Base-by-base conservation (phyloP, 495 filamentous ascomycete species). In the Aspergillus panamensis region DNA sequence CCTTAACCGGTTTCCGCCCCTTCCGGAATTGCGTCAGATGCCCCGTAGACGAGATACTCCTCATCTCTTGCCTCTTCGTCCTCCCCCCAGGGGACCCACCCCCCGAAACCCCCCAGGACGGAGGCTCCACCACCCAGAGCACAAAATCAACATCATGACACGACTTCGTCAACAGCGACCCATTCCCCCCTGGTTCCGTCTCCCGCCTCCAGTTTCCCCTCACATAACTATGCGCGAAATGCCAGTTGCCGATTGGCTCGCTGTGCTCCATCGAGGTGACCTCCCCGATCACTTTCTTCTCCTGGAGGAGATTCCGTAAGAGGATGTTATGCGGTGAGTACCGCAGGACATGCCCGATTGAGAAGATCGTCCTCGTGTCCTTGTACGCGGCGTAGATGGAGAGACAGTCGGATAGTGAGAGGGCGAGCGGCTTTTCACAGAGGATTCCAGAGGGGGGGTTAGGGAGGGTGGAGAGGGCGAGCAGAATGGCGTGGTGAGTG, bases 241-340 rank as follows among this genome's bases (percentile, higher is more conserved):
- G 94, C 91, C 91, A 98, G 83, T 87, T 95, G 3, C 94, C 94
- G 1, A 98, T 87, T 0, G 94, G 94, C 70, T 97, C 95, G 1
- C 88, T 91, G 67, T 97, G 94, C 59, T 93, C 89, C 35, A 97
- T 76, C 12, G 86, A 90, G 19, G 96, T 72, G 8, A 96, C 77
- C 30, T 96, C 92, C n/a, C 94, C 94, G 65, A 98, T 85, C 0
- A 72, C 68, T 8, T 65, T 64, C 45, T 93, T 84, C 59, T 86
- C 77, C 3, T 91, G 77, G 3, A 97, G 76, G 3, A 98, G 77
- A 60, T 86, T 84, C 51, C 91, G 83, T 8, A 98, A 80, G 29
- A 90, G 69, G 62, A 89, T 88, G 66, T 97, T 97, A 70, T 96
- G 92, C 17, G 92, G 92, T 57, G 84, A 91, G 69, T 97, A 97